Percentiles rank a stretch among this genome's conserved stretches.
Evolutionary conservation across 129 eudicot genomes (phyloP).

Genomic region (Scalesia atractyloides): DNA sequence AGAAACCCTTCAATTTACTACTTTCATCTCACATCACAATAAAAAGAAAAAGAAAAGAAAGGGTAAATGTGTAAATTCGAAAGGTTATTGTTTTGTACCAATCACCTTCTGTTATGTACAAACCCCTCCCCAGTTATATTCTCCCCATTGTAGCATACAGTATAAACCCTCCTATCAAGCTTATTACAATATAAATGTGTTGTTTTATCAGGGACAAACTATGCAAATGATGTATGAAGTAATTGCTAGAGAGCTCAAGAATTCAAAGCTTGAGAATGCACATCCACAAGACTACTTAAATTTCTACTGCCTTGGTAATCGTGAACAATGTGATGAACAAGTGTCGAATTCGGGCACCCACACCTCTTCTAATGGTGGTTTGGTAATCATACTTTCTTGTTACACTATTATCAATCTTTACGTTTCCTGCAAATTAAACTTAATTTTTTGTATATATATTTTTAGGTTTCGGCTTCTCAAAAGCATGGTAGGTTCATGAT

Average conservation of each 20-base stretch:
- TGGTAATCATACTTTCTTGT: slow-evolving; percentile 44
- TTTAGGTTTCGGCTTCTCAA: slow-evolving; percentile 70
- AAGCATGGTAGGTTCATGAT: slow-evolving; percentile 74
- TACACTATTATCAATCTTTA: neutral
- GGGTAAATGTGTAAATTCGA: neutral
- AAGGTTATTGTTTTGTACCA: neutral
- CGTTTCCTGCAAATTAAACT: neutral
- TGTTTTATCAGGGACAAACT: slow-evolving; percentile 64
- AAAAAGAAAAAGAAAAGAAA: neutral
- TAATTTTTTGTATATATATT: neutral
- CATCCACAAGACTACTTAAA: slow-evolving; percentile 87
- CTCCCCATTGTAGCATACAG: no score
- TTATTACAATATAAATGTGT: neutral
- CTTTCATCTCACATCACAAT: neutral
- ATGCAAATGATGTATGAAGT: slow-evolving; percentile 96
- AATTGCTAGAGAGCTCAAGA: slow-evolving; percentile 67
- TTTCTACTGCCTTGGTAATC: slow-evolving; percentile 92
- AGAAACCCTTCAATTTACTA: neutral
- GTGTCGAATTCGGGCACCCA: slow-evolving; percentile 34
- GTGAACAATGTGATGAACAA: slow-evolving; percentile 51
- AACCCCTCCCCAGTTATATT: no score
- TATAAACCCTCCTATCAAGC: slow-evolving; percentile 16
- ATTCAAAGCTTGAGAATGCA: slow-evolving; percentile 55
- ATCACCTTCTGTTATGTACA: neutral
- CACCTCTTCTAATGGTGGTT: slow-evolving; percentile 40